These are phyloP conservation scores for Periconia macrospinosa DNA, from an alignment of 2,329 filamentous ascomycete species.

Conservation along the genomic window DNA sequence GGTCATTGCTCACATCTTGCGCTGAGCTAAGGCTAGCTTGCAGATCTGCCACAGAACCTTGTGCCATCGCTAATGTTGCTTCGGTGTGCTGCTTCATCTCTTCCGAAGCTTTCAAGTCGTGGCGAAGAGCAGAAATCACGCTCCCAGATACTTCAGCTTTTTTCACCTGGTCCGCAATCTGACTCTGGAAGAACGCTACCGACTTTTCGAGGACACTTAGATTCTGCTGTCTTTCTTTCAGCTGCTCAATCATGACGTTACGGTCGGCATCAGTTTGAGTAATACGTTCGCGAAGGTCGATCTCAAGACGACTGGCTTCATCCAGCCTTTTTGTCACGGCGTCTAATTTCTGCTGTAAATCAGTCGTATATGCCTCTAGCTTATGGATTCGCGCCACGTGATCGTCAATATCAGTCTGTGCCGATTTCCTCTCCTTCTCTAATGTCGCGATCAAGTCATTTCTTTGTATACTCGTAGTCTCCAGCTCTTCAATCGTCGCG, in stretches of 20 bases:
- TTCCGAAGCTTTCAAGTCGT: slow-evolving; percentile 25
- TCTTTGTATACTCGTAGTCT: slow-evolving; percentile 16
- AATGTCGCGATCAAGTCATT: slow-evolving; percentile 23
- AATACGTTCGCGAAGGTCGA: slow-evolving; percentile 23
- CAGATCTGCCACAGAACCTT: slow-evolving; percentile 19
- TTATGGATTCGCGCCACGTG: slow-evolving; percentile 20
- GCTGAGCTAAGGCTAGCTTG: slow-evolving; percentile 16
- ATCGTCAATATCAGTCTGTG: slow-evolving; percentile 23
- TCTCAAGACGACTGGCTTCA: slow-evolving; percentile 22
- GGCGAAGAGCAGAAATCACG: slow-evolving; percentile 25
- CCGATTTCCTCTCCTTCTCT: slow-evolving; percentile 22
- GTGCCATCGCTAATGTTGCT: slow-evolving; percentile 19
- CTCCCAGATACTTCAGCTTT: slow-evolving; percentile 24
- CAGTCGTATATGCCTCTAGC: slow-evolving; percentile 22
- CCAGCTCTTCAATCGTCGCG: slow-evolving; percentile 29
- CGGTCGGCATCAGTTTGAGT: slow-evolving; percentile 21
- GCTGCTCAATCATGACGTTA: slow-evolving; percentile 15
- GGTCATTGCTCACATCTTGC: slow-evolving; percentile 12
- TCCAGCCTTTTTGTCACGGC: slow-evolving; percentile 22
- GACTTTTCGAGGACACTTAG: slow-evolving; percentile 25
- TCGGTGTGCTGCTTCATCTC: slow-evolving; percentile 22
- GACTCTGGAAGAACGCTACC: slow-evolving; percentile 21
- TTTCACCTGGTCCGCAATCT: slow-evolving; percentile 24
- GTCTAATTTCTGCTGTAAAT: slow-evolving; percentile 23
- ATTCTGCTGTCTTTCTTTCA: slow-evolving; percentile 25